A percentile compares a stretch with the other conserved stretches of the same genome.
Conservation (phyloP, 495 filamentous ascomycete species). For the Trichodelitschia bisporula region DNA sequence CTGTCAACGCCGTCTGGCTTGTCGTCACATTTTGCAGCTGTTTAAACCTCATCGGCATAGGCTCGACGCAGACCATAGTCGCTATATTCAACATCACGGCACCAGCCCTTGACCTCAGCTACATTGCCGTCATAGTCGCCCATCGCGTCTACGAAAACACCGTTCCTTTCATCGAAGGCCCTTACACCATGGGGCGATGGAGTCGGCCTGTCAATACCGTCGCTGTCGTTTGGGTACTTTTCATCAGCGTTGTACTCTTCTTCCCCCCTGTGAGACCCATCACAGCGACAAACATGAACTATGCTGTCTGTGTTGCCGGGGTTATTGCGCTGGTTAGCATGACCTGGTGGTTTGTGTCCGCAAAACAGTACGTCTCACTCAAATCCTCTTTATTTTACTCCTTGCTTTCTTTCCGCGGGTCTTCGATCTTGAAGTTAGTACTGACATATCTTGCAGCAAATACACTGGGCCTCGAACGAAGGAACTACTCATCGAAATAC, state of each 20-base stretch:
- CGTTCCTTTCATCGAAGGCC: conserved; percentile 36
- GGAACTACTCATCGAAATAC: conserved; percentile 9
- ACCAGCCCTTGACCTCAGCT: conserved; percentile 42
- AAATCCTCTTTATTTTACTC: neutral
- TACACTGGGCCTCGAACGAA: conserved; percentile 11
- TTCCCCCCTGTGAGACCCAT: conserved; percentile 37
- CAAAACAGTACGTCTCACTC: conserved; percentile 24
- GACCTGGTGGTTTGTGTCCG: conserved; percentile 40
- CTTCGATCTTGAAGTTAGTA: conserved; percentile 1
- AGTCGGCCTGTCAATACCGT: conserved; percentile 32
- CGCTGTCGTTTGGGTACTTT: conserved; percentile 36
- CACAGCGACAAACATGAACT: conserved; percentile 45
- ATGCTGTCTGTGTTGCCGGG: conserved; percentile 37
- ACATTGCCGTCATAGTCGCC: conserved; percentile 42
- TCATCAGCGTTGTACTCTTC: conserved; percentile 43
- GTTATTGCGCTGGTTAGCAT: conserved; percentile 36
- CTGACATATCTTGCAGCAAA: conserved; percentile 3
- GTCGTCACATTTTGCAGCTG: conserved; percentile 35
- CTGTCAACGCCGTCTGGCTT: conserved; percentile 47
- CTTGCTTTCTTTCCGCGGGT: neutral
- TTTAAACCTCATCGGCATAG: conserved; percentile 44
- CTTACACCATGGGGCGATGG: conserved; percentile 37
- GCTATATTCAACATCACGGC: conserved; percentile 51
- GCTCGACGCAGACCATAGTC: conserved; percentile 36
- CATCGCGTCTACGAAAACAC: conserved; percentile 31